These are phyloP conservation scores for Solanum dulcamara DNA, from an alignment of 257 asterid species.

Conservation along the genomic window DNA sequence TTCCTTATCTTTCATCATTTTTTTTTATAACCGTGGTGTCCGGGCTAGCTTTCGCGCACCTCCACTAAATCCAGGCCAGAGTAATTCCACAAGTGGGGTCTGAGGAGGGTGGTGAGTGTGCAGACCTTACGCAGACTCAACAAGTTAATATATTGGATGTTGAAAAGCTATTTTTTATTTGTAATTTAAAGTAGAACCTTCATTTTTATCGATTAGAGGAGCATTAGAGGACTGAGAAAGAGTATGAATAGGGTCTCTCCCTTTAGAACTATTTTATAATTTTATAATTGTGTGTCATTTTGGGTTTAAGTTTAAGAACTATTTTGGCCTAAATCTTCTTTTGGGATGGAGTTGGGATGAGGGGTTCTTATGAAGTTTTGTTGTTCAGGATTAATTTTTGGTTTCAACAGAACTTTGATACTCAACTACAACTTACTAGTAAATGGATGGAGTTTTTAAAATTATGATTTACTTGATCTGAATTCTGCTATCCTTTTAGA, in stretches of 20 bases:
- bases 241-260: background rate
- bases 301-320: background rate
- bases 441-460: background rate
- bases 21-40: no score
- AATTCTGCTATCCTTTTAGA: background rate
- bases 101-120: no score
- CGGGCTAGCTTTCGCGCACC: no score
- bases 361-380: background rate
- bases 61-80: no score
- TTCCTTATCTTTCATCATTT: background rate
- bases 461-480: background rate
- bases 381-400: background rate
- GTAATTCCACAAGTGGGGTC: no score
- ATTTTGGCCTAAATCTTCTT: background rate
- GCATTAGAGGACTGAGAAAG: background rate
- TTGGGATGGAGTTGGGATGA: background rate
- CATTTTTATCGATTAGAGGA: background rate
- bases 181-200: background rate
- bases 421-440: background rate
- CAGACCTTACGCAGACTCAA: background rate
- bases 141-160: background rate
- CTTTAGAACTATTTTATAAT: background rate
- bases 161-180: background rate
- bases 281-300: background rate
- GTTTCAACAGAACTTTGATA: background rate